Conservation (phyloP, 1,284 basidiomycete genomes). For the Gomphus sp. region DNA sequence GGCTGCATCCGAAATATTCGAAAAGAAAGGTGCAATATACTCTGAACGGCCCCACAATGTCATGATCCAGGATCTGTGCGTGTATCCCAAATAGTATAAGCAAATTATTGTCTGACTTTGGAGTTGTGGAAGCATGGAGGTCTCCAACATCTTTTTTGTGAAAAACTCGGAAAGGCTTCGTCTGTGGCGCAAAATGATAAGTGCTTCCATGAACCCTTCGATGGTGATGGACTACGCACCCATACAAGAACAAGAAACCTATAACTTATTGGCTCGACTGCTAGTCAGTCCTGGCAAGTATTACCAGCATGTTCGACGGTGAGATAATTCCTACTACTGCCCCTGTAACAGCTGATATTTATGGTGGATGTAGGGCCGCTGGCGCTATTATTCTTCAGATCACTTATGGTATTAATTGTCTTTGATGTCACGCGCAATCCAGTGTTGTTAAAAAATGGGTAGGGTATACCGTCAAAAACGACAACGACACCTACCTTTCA, state of each 20-base stretch:
- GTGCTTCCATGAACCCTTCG: neutral
- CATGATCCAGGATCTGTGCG: slow-evolving; percentile 50
- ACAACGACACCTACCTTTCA: neutral
- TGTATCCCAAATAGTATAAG: neutral
- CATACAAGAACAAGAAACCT: slow-evolving; percentile 24
- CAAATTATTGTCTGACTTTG: neutral
- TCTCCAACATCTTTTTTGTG: neutral
- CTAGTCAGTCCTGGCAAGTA: slow-evolving; percentile 23
- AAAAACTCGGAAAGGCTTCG: neutral
- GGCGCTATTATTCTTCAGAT: neutral
- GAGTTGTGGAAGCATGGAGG: neutral
- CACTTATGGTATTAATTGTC: neutral
- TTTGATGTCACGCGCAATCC: neutral
- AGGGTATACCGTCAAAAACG: slow-evolving; percentile 25
- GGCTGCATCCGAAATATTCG: slow-evolving; percentile 51
- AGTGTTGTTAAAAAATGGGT: slow-evolving; percentile 17
- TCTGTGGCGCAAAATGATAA: neutral
- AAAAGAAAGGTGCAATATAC: slow-evolving; percentile 59
- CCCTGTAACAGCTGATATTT: neutral
- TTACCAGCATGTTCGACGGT: slow-evolving; percentile 24
- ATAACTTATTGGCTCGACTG: slow-evolving; percentile 23
- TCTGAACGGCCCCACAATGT: slow-evolving; percentile 59
- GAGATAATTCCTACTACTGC: slow-evolving; percentile 3
- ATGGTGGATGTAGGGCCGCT: neutral
- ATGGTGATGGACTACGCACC: slow-evolving; percentile 14